Evolutionary conservation across 164 flowering plant species (phyloP).

Genomic region (Tinospora cordifolia): DNA sequence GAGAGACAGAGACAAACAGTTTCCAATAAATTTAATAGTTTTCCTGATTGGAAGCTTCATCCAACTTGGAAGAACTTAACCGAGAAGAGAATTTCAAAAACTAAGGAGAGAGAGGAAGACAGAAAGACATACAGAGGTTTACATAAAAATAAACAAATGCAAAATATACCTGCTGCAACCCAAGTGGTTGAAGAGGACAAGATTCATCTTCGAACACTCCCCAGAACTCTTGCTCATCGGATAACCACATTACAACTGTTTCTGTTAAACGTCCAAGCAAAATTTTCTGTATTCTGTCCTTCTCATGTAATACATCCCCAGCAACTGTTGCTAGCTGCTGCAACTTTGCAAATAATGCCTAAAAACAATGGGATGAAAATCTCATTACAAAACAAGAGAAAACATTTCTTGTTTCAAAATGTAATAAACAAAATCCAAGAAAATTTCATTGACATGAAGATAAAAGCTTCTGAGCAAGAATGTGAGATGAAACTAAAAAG

Average conservation of each 20-base stretch:
- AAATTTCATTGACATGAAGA: neutral
- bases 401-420: neutral
- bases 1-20: too few species aligned
- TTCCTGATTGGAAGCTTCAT: too few species aligned
- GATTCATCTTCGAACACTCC: slow-evolving; percentile 74
- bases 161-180: slow-evolving; percentile 76
- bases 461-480: neutral
- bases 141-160: neutral
- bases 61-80: too few species aligned
- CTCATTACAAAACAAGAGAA: neutral
- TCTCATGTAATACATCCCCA: slow-evolving; percentile 82
- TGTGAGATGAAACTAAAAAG: neutral
- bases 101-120: too few species aligned
- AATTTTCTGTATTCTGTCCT: slow-evolving; percentile 78
- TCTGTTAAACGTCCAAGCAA: slow-evolving; percentile 89
- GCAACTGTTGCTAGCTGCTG: slow-evolving; percentile 91
- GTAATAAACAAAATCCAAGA: neutral
- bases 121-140: too few species aligned
- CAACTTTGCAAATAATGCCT: slow-evolving; percentile 85
- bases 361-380: slow-evolving; percentile 16
- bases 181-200: slow-evolving; percentile 55
- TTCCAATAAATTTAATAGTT: too few species aligned
- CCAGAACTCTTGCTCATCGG: slow-evolving; percentile 95
- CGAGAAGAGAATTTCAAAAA: too few species aligned
- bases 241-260: slow-evolving; percentile 90